Base-by-base conservation (phyloP, 208 protist genomes). In the Herpetomonas tarakana region DNA sequence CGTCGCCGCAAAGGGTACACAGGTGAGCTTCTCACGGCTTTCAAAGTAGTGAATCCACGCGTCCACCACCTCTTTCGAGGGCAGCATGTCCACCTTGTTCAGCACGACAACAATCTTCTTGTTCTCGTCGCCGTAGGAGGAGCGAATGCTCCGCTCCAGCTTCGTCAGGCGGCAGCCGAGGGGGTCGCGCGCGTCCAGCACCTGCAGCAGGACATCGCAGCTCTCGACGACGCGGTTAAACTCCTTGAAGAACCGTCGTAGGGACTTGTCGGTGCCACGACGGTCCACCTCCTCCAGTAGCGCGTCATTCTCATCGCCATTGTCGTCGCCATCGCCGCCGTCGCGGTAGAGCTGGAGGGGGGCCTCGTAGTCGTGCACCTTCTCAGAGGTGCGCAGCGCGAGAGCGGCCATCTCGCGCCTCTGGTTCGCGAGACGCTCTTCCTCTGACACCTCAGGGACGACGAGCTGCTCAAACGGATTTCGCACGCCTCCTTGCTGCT, bases 11-110 rank as follows among this genome's bases (percentile, higher is more conserved):
- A 97, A 97, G 2, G 88, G 86, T 24, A 97, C 82, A 66, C 86
- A 92, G 30, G 76, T 63, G 53, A 95, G 51, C 24, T 85, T 66
- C 67, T 97, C 86, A 18, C 86, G 77, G 28, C 73, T 29, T 66
- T 94, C 83, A 66, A 94, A 96, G 66, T 93, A 89, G 30, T 92
- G 44, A 3, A 94, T 70, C 90, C 92, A 97, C 25, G 68, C 74
- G 52, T 93, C 67, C 41, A 92, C 68, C 56, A 95, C 78, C 90
- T 98, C 85, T 38, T 92, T 87, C 1, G 85, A 86, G 24, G 97
- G 98, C 25, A 99, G 81, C 12, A 99, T 74, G 81, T 99, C 96
- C 25, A 98, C 94, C 78, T 99, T 99, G 71, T 99, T 99, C 9
- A 99, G 80, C 28, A 99, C 84, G 7, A 99, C 65, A 12, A 99